Evolutionary conservation across 176 grass and related monocot genomes (phyloP).

Genomic region (Puccinellia tenuiflora): DNA sequence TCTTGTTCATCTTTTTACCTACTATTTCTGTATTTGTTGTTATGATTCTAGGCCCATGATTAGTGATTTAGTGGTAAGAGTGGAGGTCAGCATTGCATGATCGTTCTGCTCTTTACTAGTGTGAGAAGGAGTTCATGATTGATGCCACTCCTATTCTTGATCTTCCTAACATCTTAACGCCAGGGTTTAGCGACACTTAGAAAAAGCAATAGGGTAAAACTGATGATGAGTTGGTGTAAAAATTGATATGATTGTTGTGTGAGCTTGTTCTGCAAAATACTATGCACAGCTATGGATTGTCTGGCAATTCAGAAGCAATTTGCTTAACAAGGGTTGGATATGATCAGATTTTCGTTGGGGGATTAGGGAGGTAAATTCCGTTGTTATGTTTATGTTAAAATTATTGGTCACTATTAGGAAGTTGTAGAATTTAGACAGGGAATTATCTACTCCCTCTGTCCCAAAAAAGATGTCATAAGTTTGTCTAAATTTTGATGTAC

Average conservation of each 20-base stretch:
- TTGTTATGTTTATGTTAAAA: neutral
- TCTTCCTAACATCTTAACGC: neutral
- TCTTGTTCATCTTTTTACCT: neutral
- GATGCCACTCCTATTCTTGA: neutral
- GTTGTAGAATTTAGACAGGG: neutral
- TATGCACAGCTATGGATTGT: neutral
- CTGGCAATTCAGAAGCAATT: neutral
- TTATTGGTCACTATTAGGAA: neutral
- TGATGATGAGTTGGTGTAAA: neutral
- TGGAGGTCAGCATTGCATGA: neutral
- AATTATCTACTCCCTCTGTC: too few relatives aligned
- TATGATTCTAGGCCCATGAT: neutral
- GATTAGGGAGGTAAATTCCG: neutral
- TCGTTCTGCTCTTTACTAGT: neutral
- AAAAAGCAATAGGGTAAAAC: neutral
- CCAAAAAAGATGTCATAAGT: too few relatives aligned
- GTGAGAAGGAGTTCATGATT: neutral
- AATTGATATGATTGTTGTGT: neutral
- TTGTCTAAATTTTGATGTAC: too few relatives aligned
- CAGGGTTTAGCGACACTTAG: neutral
- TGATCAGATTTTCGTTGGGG: neutral
- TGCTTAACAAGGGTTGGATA: neutral
- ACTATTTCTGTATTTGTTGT: neutral
- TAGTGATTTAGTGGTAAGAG: neutral
- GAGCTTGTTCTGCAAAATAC: neutral